These are phyloP conservation scores for Termitomyces sp. DNA, from an alignment of 768 basidiomycete species.

Conservation along the genomic window DNA sequence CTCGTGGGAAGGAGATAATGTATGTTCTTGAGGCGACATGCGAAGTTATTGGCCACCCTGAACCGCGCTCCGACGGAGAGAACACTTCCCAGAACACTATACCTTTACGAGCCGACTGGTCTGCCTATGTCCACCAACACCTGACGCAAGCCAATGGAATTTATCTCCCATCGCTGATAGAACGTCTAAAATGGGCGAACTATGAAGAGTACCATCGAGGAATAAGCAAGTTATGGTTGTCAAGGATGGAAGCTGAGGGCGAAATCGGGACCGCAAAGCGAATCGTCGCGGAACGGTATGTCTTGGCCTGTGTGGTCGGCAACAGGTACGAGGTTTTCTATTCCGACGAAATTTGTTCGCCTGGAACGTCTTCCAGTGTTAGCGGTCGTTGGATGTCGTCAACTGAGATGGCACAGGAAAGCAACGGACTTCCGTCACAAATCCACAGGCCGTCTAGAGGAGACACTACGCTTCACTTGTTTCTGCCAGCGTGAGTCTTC, in stretches of 20 bases:
- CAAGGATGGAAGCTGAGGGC: slow-evolving; percentile 39
- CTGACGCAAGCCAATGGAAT: slow-evolving; percentile 8
- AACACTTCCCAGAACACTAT: background rate
- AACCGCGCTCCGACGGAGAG: background rate
- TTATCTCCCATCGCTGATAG: slow-evolving; percentile 27
- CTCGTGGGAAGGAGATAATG: slow-evolving; percentile 28
- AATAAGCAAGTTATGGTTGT: slow-evolving; percentile 65
- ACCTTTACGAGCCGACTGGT: slow-evolving; percentile 62
- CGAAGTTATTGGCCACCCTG: slow-evolving; percentile 57
- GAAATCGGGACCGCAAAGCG: slow-evolving; percentile 37
- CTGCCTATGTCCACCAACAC: slow-evolving; percentile 42
- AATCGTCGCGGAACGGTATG: slow-evolving; percentile 56
- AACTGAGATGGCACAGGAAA: slow-evolving; percentile 70
- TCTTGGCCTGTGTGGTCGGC: slow-evolving; percentile 66
- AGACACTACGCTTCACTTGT: slow-evolving; percentile 45
- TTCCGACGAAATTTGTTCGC: background rate
- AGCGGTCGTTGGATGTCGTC: slow-evolving; percentile 70
- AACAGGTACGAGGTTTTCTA: slow-evolving; percentile 49
- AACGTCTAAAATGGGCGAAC: slow-evolving; percentile 60
- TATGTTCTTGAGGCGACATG: slow-evolving; percentile 71
- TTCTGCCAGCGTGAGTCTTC: slow-evolving; percentile 57
- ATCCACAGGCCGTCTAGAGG: slow-evolving; percentile 11
- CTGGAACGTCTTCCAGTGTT: slow-evolving; percentile 35
- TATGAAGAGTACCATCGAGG: slow-evolving; percentile 68
- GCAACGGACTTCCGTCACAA: slow-evolving; percentile 43